Evolutionary conservation across 2,329 filamentous ascomycete genomes (phyloP), one percentile per base, ranked within the genome.

Genomic region (Neofusicoccum sp.): DNA sequence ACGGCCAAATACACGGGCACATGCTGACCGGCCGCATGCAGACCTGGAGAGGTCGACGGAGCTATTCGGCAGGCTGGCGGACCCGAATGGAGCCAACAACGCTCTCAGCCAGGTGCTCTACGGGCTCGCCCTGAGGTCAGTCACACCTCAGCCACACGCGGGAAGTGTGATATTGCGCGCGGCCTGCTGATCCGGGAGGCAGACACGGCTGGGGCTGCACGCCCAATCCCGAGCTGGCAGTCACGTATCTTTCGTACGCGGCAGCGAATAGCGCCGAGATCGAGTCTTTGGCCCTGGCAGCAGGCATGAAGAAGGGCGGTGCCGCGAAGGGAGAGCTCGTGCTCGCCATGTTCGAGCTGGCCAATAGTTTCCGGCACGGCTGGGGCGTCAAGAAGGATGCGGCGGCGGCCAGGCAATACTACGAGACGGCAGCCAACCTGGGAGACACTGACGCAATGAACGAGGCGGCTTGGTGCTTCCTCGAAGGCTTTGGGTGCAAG

Each of bases 361-460:
- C 88, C 60, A 95, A 95, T 75, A 93, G 84, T 77, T 98, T 97
- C 80, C 87, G 95, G 63, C 86, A 98, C 74, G 95, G 92, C 59
- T 98, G 93, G 93, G 95, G 95, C 51, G 89, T 96, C 53, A 82
- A 86, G 64, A 90, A 90, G 71, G 95, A 99, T 74, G 84, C 92
- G 36, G 82, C 91, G 57, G 95, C 95, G 48, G 95, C 95, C 53
- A 81, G 82, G 68, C 82, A 96, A 83, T 99, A 98, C 76, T 99
- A 98, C 76, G 93, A 98, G 78, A 97, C 93, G 8, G 95, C 95
- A 30, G 95, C 95, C 63, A 98, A 99, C 74, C 79, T 99, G 66
- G 95, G 95, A 63, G 95, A 99, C 75, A 91, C 90, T 45, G 95
- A 99, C 79, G 95, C 93, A 61, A 96, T 98, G 93, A 96, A 97